phyloP scores from a whole-genome alignment of 2,329 filamentous ascomycete genomes.

The Dryadomyces quercus-mongolicae region DNA sequence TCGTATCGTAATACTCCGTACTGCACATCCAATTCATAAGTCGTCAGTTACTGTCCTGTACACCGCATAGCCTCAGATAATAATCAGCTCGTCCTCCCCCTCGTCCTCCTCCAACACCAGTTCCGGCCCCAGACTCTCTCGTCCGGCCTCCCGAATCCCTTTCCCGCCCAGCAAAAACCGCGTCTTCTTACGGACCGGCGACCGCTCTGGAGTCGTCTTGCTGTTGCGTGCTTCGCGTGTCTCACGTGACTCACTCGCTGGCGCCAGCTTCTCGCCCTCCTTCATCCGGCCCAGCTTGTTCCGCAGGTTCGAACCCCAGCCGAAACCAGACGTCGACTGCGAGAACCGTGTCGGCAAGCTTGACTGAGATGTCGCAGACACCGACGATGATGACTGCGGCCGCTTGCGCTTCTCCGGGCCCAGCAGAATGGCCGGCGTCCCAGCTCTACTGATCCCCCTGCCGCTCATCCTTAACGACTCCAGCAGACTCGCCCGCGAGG shows the following conservation, averaged over 20 bases:
- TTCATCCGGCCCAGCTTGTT: conserved; percentile 50
- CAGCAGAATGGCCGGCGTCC: conserved; percentile 34
- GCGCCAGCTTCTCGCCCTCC: conserved; percentile 32
- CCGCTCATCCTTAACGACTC: conserved; percentile 5
- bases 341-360: conserved; percentile 24
- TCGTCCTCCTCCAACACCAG: conserved; percentile 21
- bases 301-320: conserved; percentile 44
- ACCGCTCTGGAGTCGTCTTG: conserved; percentile 16
- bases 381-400: conserved; percentile 33
- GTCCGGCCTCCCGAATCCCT: conserved; percentile 64
- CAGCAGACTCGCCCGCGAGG: conserved; percentile 9
- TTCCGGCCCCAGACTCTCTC: conserved; percentile 52
- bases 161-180: conserved; percentile 67
- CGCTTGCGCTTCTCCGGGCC: conserved; percentile 52
- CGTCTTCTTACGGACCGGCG: conserved; percentile 57
- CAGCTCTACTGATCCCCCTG: not conserved
- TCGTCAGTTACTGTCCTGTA: not conserved
- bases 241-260: not conserved
- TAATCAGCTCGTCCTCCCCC: conserved; percentile 39
- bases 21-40: too few species aligned
- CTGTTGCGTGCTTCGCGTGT: not conserved
- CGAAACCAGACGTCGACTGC: conserved; percentile 23
- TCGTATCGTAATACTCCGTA: not conserved
- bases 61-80: conserved; percentile 22
- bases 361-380: conserved; percentile 28